Base-by-base conservation (phyloP, 2,329 filamentous ascomycete genomes). In the Neonectria neomacrospora region DNA sequence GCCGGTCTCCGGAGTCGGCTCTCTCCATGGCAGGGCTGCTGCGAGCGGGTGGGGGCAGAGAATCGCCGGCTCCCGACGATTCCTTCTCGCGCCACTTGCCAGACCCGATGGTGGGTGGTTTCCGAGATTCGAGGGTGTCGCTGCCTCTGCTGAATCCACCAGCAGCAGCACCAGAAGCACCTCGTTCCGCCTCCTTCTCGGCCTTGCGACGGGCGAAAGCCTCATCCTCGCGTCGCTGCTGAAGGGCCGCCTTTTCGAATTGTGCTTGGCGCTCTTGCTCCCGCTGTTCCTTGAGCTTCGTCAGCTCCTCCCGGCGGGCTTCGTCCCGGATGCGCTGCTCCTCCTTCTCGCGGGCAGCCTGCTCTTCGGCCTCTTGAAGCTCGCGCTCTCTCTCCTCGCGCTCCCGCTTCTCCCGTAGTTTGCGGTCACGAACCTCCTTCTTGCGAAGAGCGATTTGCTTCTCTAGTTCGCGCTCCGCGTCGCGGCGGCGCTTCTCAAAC, bases 401-500 rank as follows among this genome's bases (percentile, higher is more conserved):
- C 81, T 96, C 93, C 61, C 88, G 86, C 82, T 90, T 93, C 86
- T 97, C 94, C 60, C 91, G 89, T 59, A 92, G 86, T 78, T 91
- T 90, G 71, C 89, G 88, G 76, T 97, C 95, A 72, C 92, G 90
- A 75, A 92, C 89, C 78, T 97, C 94, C 86, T 93, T 95, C 81
- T 94, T 90, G 74, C 96, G 92, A 69, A 89, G 87, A 41, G 90
- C 88, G 80, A 97, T 97, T 83, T 96, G 93, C 80, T 91, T 91
- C 83, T 98, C 92, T 62, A 98, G 87, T 77, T 99, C 96, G 68
- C 91, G 90, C 84, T 98, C 94, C 32, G 96, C 96, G 74, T 93
- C 90, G 78, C 91, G 94, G 76, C 92, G 92, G 68, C 94, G 92
- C 83, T 92, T 95, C 86, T 98, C 96, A 72, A 98, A 99, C 80